Evolutionary conservation across 805 yeast genomes (phyloP).

Genomic region (Hanseniaspora osmophila): DNA sequence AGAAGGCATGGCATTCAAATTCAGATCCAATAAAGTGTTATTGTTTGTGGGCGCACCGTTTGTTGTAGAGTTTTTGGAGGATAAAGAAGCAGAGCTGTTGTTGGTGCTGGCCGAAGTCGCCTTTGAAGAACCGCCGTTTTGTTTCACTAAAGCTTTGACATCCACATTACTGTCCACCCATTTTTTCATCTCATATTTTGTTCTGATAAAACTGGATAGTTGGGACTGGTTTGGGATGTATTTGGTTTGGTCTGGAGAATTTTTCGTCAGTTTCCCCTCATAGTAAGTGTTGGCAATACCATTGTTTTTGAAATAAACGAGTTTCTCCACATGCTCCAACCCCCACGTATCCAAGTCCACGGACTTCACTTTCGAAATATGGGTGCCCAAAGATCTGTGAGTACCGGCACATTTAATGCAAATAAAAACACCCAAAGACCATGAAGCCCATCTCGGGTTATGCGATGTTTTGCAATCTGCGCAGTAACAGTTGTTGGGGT

Average conservation of each 20-base stretch:
- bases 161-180: conserved; percentile 46
- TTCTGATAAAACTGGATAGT: conserved; percentile 78
- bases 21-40: conserved; percentile 1
- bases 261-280: conserved; percentile 49
- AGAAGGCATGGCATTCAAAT: background rate
- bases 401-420: conserved; percentile 94
- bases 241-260: conserved; percentile 30
- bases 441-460: conserved; percentile 96
- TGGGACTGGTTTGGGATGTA: conserved; percentile 74
- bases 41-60: background rate
- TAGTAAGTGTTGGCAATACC: conserved; percentile 60
- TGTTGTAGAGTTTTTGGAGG: conserved; percentile 9
- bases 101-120: conserved; percentile 4
- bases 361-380: conserved; percentile 81
- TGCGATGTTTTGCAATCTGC: conserved; percentile 83
- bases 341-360: conserved; percentile 96
- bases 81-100: conserved; percentile 9
- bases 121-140: conserved; percentile 15
- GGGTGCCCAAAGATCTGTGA: conserved; percentile 91
- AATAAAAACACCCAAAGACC: conserved; percentile 86
- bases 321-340: conserved; percentile 70
- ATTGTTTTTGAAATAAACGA: conserved; percentile 78
- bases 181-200: conserved; percentile 80
- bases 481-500: conserved; percentile 63
- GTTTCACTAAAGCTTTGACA: conserved; percentile 34